These are phyloP conservation scores for Zasmidium citrigriseum DNA, from an alignment of 2,329 filamentous ascomycete genomes.

Conservation along the genomic window DNA sequence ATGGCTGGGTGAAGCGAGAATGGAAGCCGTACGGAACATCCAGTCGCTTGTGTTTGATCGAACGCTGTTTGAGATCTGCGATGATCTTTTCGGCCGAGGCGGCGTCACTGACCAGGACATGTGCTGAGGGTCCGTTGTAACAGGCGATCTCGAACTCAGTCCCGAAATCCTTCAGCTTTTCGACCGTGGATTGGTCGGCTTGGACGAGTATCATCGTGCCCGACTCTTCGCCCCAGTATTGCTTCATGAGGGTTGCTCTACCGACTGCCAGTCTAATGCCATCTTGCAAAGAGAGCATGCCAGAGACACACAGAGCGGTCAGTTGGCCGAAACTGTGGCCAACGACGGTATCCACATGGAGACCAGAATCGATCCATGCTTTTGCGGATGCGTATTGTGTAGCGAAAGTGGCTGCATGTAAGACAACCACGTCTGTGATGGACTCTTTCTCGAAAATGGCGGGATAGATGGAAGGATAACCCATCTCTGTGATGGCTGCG, in stretches of 20 bases:
- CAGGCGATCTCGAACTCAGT: constrained; percentile 11
- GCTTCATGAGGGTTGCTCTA: constrained; percentile 10
- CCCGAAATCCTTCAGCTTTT: neutral
- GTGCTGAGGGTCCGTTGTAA: constrained; percentile 14
- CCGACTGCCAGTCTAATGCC: constrained; percentile 11
- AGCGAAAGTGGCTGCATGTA: constrained; percentile 12
- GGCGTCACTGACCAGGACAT: constrained; percentile 5
- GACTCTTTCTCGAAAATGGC: constrained; percentile 12
- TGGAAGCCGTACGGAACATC: constrained; percentile 18
- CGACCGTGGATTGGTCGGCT: constrained; percentile 1
- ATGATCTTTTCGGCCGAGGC: neutral
- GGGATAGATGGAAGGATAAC: constrained; percentile 14
- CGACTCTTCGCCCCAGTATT: constrained; percentile 10
- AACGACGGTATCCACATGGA: constrained; percentile 8
- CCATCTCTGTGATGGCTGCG: neutral
- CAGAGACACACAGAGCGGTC: constrained; percentile 11
- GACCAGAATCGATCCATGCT: constrained; percentile 15
- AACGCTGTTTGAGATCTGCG: neutral
- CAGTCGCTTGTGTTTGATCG: constrained; percentile 12
- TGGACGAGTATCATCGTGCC: constrained; percentile 16
- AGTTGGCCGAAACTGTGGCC: constrained; percentile 21
- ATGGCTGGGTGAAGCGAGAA: constrained; percentile 13
- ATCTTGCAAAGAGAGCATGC: constrained; percentile 10
- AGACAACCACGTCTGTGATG: constrained; percentile 9
- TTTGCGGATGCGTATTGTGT: constrained; percentile 15